Evolutionary conservation across 2,329 filamentous ascomycete species (phyloP).

Genomic region (Pezizomycotina sp.): DNA sequence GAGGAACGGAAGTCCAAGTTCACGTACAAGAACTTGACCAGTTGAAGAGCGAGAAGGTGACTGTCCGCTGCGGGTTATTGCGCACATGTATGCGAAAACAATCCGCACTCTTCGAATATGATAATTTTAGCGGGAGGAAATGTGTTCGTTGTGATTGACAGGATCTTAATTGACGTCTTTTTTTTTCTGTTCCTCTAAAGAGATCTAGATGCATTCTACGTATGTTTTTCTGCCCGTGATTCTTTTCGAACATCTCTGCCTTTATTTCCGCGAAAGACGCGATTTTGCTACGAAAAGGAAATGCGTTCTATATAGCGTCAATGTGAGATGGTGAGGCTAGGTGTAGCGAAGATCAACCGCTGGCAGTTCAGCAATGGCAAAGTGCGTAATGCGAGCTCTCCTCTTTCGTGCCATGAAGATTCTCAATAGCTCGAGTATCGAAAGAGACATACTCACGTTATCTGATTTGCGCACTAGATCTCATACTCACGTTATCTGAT

Average conservation of each 20-base stretch:
- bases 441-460: constrained; percentile 35
- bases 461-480: not conserved
- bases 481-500: not conserved
- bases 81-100: constrained; percentile 43
- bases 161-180: too few relatives aligned
- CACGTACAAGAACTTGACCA: constrained; percentile 68
- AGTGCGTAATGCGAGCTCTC: constrained; percentile 28
- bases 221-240: constrained; percentile 10
- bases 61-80: constrained; percentile 69
- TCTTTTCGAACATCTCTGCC: constrained; percentile 25
- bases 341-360: constrained; percentile 57
- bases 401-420: constrained; percentile 3
- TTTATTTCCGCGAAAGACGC: not conserved
- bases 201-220: constrained; percentile 91
- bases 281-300: not conserved
- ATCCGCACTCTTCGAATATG: not conserved
- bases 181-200: constrained; percentile 14
- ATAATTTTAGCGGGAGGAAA: not conserved
- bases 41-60: constrained; percentile 53
- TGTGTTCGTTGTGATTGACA: too few relatives aligned
- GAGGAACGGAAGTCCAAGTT: constrained; percentile 62
- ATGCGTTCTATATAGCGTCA: constrained; percentile 40
- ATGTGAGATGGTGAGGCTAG: constrained; percentile 80
- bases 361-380: constrained; percentile 82
- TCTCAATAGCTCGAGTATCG: constrained; percentile 35